Conservation (phyloP, 1,284 basidiomycete genomes). For the Schizophyllum commune region DNA sequence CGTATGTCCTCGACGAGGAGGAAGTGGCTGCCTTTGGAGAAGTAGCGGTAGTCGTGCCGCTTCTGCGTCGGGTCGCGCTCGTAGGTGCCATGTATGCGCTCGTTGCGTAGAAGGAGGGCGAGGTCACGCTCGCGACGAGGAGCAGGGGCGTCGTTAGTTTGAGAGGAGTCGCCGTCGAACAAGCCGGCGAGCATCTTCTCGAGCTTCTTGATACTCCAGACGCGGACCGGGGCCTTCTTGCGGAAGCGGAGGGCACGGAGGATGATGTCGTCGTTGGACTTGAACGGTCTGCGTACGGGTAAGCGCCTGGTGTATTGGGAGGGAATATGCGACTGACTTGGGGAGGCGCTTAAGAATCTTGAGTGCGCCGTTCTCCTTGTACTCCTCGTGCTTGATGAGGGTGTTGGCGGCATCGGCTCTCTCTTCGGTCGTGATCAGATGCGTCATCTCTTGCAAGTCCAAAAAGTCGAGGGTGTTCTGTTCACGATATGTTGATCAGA, state of each 20-base stretch:
- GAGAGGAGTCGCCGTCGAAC: conserved; percentile 26
- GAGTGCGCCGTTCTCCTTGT: not conserved
- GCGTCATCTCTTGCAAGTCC: not conserved
- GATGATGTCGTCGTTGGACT: conserved; percentile 12
- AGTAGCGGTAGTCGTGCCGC: conserved; percentile 87
- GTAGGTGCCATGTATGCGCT: conserved; percentile 80
- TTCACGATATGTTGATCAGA: not conserved
- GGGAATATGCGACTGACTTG: not conserved
- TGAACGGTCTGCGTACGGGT: conserved; percentile 19
- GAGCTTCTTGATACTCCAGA: conserved; percentile 55
- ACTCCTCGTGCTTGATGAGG: not conserved
- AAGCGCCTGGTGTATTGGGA: not conserved
- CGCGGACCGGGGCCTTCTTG: conserved; percentile 22
- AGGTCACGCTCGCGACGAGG: conserved; percentile 30
- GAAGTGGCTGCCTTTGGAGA: conserved; percentile 72
- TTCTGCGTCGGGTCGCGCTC: conserved; percentile 90
- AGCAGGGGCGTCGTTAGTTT: conserved; percentile 19
- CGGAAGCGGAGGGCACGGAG: conserved; percentile 6
- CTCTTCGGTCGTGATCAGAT: not conserved
- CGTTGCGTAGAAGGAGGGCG: conserved; percentile 73
- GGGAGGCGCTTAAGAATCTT: not conserved
- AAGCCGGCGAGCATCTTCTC: conserved; percentile 68
- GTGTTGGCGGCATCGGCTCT: not conserved
- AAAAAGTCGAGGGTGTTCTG: not conserved
- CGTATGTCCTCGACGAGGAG: conserved; percentile 89